Evolutionary conservation across 768 basidiomycete genomes (phyloP), one percentile per base, ranked within the genome.

Genomic region (Termitomyces sp.): DNA sequence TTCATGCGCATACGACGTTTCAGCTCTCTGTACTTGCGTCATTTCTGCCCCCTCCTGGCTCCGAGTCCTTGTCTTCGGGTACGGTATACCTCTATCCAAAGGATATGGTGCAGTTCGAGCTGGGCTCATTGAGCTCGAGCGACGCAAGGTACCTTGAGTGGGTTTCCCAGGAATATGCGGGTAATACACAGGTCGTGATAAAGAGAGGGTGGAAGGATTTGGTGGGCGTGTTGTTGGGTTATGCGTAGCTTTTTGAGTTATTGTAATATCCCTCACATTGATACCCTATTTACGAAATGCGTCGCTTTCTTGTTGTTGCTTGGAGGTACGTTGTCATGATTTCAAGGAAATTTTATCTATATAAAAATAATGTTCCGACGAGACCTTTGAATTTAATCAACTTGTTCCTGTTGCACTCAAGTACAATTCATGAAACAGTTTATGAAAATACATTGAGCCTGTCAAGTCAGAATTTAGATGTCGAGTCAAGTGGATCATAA

Each of bases 111-210:
- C 73, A 81, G 14, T 84, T 93, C 46, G 88, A 88, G 66, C 78
- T 93, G 0, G 86, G 89, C 1, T 85, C 89, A 7, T 70, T 90
- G 56, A 93, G 90, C 64, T 71, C 75, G 5, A 65, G 85, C 46
- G 91, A 93, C 59, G 84, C 78, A n/a, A 76, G 74, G 42, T 92
- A 91, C 66, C 71, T 91, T 34, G 88, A 90, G 66, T 92, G 89
- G 88, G 72, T 94, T 17, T 81, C 76, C 1, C 77, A 77, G 50
- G 86, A 89, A 68, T 88, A 88, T 57, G 83, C 77, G 3, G 75
- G 75, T 2, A 77, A 78, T 11, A 67, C 67, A 19, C 66, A 63
- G 44, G 66, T 81, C 4, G 64, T 76, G 17, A 67, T 83, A 4
- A 77, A 68, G 64, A 61, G 77, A n/a, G 72, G 79, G 1, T 83